phyloP scores from a whole-genome alignment of 129 eudicot genomes.

The Saussurea involucrata region DNA sequence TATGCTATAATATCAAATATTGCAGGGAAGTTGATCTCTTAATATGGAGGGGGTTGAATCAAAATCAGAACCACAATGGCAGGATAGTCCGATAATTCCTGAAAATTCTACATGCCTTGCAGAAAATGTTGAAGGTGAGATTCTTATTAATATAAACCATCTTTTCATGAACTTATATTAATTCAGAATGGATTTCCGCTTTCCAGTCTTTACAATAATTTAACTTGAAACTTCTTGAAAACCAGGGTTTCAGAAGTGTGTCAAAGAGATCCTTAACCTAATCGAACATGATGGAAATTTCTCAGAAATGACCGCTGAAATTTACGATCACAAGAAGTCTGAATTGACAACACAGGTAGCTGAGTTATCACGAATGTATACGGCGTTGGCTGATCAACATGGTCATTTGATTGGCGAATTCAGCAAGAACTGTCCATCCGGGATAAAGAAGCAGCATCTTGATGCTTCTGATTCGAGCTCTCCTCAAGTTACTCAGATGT shows the following conservation, averaged over 20 bases:
- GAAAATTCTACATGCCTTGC: conserved; percentile 39
- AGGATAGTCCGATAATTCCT: conserved; percentile 27
- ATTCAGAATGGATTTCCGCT: not conserved
- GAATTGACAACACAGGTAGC: conserved; percentile 38
- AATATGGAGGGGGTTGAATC: conserved; percentile 35
- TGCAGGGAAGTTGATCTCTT: conserved; percentile 16
- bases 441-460: conserved; percentile 26
- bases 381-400: conserved; percentile 51
- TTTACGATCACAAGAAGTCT: conserved; percentile 27
- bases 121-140: conserved; percentile 63
- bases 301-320: conserved; percentile 19
- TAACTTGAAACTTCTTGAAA: not conserved
- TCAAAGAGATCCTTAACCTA: conserved; percentile 41
- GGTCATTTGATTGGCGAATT: conserved; percentile 34
- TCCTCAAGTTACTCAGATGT: conserved; percentile 35
- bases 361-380: conserved; percentile 46
- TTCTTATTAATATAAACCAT: not conserved
- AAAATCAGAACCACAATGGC: conserved; percentile 15
- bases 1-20: conserved; percentile 6
- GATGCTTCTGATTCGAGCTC: conserved; percentile 28
- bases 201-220: conserved; percentile 4
- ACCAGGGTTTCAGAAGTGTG: conserved; percentile 51
- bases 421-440: conserved; percentile 20
- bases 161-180: not conserved
- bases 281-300: conserved; percentile 35